Percentiles rank a stretch among this genome's conserved stretches.
These are phyloP conservation scores for Triticum timopheevii DNA, from an alignment of 176 grass and related monocot species.

Conservation along the genomic window DNA sequence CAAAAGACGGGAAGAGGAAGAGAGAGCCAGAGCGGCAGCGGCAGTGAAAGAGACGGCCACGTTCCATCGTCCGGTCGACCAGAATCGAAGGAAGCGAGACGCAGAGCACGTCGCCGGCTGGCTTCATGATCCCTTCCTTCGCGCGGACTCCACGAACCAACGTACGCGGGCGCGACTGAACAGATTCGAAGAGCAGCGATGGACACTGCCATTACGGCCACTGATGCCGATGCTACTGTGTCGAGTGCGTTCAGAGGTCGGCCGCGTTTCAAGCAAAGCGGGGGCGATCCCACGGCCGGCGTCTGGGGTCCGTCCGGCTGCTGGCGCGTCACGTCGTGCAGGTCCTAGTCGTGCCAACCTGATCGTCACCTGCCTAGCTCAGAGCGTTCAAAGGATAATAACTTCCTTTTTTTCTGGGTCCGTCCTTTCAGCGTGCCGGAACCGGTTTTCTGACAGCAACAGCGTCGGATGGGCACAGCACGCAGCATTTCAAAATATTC, in stretches of 20 bases:
- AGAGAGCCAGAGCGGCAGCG: not conserved
- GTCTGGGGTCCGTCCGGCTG: not conserved
- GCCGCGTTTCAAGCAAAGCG: not conserved
- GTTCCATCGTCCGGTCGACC: not conserved
- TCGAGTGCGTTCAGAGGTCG: not conserved
- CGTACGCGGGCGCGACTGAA: not conserved
- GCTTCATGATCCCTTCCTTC: not conserved
- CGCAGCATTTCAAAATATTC: not conserved
- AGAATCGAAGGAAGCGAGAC: not conserved
- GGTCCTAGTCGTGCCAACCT: not conserved
- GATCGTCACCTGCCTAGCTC: not conserved
- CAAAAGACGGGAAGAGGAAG: too few relatives aligned
- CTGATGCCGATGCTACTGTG: not conserved
- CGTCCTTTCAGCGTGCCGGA: not conserved
- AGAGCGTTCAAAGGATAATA: too few relatives aligned
- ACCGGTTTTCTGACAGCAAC: not conserved
- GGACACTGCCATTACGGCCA: not conserved
- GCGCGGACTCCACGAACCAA: not conserved
- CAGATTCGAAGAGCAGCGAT: too few relatives aligned
- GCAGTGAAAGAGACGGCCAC: not conserved
- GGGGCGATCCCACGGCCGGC: not conserved
- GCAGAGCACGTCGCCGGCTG: not conserved
- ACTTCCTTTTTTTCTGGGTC: not conserved
- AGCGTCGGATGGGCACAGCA: not conserved
- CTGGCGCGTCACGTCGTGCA: not conserved